These are phyloP conservation scores for Salix dunnii DNA, from an alignment of 345 rosid species.

Conservation along the genomic window DNA sequence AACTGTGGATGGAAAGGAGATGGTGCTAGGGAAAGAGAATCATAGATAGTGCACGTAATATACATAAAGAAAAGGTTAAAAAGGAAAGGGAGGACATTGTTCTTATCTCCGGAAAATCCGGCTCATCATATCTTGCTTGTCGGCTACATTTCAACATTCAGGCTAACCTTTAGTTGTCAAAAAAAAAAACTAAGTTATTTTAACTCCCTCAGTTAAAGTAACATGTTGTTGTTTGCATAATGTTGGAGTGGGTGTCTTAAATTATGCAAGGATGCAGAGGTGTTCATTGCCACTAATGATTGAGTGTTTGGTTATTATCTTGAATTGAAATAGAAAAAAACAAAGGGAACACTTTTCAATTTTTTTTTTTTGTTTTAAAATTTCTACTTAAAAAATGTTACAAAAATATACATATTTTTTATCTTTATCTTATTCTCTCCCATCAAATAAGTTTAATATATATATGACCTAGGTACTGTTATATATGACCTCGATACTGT, in stretches of 20 bases:
- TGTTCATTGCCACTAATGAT: too few relatives aligned
- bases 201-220: not conserved
- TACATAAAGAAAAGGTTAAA: slow-evolving; percentile 23
- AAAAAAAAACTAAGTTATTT: not conserved
- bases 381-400: too few relatives aligned
- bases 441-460: too few relatives aligned
- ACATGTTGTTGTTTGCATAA: not conserved
- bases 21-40: slow-evolving; percentile 9
- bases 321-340: too few relatives aligned
- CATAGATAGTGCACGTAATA: slow-evolving; percentile 12
- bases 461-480: rapidly evolving
- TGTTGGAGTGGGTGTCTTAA: not conserved
- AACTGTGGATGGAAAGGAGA: not conserved
- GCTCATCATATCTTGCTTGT: slow-evolving; percentile 38
- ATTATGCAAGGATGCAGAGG: not conserved
- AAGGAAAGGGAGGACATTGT: not conserved
- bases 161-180: not conserved
- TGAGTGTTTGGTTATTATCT: too few relatives aligned
- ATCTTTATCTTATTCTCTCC: too few relatives aligned
- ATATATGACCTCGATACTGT: not conserved
- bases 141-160: slow-evolving; percentile 22
- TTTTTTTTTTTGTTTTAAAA: too few relatives aligned
- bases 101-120: slow-evolving; percentile 41
- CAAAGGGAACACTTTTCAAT: too few relatives aligned
- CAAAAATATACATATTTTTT: too few relatives aligned